Base-by-base conservation (phyloP, 192 early-diverging fungal genomes). In the Rhizophagus prolifer region DNA sequence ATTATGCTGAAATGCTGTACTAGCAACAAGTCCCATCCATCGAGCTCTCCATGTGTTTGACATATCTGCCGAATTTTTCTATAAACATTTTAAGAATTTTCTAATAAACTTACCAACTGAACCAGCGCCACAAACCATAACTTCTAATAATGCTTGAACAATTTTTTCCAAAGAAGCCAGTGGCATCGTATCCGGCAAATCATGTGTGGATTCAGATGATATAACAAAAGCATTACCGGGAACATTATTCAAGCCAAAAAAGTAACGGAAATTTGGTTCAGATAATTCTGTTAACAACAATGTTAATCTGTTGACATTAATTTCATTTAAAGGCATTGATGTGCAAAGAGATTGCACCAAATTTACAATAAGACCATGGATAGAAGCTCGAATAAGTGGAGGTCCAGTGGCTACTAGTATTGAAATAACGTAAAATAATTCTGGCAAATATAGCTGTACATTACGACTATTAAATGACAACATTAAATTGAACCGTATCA, bases 291-390 rank as follows among this genome's bases (percentile, higher is more conserved):
- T 84, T 76, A 96, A 82, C 21, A 93, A 80, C 10, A 86, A 67
- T 54, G 87, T 81, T 28, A 95, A 76, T 65, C 86, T 87, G n/a
- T 83, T 80, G 21, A 87, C 72, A 47, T 87, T 89, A 30, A 78
- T 83, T 68, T 88, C 87, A 31, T 85, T 85, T 31, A 92, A 76
- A 21, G 86, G 83, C 30, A 90, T 87, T 1, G 89, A 74, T 2
- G 92, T 93, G 19, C 85, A 90, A 60, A 97, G 78, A 2, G 92
- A 90, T 80, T 97, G 97, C 16, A 98, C 90, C 38, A 95, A 86
- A 72, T 98, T 96, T 74, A 97, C 90, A 4, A 96, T 93, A 50
- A 97, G 89, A n/a, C 95, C 96, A 78, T 98, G 96, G 13, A 97
- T 89, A n/a, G 95, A 92, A 0, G 92, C 86, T 7, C 96, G 90